phyloP scores from a whole-genome alignment of 2,329 filamentous ascomycete genomes.

The Fusarium nelsonii region DNA sequence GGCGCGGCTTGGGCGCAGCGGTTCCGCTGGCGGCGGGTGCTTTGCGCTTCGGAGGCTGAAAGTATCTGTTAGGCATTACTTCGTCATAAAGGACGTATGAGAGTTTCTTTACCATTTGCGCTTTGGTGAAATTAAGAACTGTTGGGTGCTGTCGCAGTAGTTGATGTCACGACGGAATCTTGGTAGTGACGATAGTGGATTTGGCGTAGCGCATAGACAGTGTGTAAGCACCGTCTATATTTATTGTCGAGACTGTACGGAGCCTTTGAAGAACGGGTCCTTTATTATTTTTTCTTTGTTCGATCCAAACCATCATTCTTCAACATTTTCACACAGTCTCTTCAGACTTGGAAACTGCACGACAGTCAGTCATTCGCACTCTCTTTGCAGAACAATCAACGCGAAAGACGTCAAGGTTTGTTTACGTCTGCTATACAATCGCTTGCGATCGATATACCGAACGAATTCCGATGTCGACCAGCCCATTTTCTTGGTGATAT shows the following conservation, averaged over 20 bases:
- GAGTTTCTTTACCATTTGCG: slow-evolving; percentile 34
- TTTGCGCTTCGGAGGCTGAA: slow-evolving; percentile 68
- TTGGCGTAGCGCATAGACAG: slow-evolving; percentile 24
- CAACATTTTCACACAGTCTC: slow-evolving; percentile 14
- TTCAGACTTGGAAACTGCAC: background rate
- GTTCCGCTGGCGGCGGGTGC: slow-evolving; percentile 49
- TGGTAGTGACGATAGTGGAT: slow-evolving; percentile 24
- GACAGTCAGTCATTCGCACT: slow-evolving; percentile 14
- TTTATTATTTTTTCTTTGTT: slow-evolving; percentile 31
- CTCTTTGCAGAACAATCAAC: slow-evolving; percentile 22
- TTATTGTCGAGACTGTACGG: slow-evolving; percentile 28
- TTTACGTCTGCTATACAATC: slow-evolving; percentile 5
- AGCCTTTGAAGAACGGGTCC: slow-evolving; percentile 5
- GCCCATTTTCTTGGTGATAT: slow-evolving; percentile 8
- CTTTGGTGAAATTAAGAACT: slow-evolving; percentile 8
- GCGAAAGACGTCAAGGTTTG: slow-evolving; percentile 41
- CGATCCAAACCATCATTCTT: background rate
- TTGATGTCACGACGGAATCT: slow-evolving; percentile 39
- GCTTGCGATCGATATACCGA: background rate
- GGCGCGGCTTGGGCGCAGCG: slow-evolving; percentile 61
- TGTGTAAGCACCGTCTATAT: background rate
- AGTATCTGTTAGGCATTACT: slow-evolving; percentile 3
- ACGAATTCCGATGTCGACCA: slow-evolving; percentile 4
- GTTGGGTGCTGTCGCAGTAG: slow-evolving; percentile 24
- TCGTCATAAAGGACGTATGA: rapidly evolving